Conservation (phyloP, 176 grass and related monocot species). For the Carex pumila region DNA sequence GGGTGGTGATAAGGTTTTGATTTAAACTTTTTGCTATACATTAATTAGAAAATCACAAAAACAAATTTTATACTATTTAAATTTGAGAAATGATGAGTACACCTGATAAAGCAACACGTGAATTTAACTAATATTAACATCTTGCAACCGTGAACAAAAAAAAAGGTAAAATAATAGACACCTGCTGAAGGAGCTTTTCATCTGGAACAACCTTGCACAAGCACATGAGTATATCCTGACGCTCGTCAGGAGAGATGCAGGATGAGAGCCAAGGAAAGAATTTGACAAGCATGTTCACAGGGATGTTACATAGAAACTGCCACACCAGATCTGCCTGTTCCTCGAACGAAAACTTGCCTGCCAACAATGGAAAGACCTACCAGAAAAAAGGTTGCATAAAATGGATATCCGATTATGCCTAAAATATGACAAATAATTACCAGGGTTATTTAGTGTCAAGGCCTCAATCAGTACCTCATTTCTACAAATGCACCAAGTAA, state of each 20-base stretch:
- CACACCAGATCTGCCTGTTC: constrained; percentile 96
- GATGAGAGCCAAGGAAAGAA: constrained; percentile 91
- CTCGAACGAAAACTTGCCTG: constrained; percentile 81
- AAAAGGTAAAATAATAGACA: constrained; percentile 11
- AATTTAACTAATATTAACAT: not conserved
- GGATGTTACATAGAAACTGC: constrained; percentile 92
- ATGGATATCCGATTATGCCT: not conserved
- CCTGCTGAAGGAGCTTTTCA: constrained; percentile 96
- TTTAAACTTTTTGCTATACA: not conserved
- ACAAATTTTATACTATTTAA: not conserved
- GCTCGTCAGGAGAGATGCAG: constrained; percentile 72
- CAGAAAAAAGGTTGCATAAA: constrained; percentile 3
- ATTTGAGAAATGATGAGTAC: not conserved
- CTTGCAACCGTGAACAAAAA: constrained; percentile 6
- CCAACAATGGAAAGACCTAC: constrained; percentile 88
- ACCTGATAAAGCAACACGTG: not conserved
- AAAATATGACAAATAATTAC: not conserved
- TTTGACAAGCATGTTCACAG: constrained; percentile 72
- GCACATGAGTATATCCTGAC: constrained; percentile 60
- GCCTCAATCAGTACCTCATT: not conserved
- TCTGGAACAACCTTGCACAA: constrained; percentile 84
- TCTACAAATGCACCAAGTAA: not conserved
- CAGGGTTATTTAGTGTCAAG: not conserved
- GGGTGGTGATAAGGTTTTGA: not conserved
- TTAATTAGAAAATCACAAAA: not conserved